phyloP scores from a whole-genome alignment of 2,329 filamentous ascomycete genomes.

The Sordariomycetes sp. region DNA sequence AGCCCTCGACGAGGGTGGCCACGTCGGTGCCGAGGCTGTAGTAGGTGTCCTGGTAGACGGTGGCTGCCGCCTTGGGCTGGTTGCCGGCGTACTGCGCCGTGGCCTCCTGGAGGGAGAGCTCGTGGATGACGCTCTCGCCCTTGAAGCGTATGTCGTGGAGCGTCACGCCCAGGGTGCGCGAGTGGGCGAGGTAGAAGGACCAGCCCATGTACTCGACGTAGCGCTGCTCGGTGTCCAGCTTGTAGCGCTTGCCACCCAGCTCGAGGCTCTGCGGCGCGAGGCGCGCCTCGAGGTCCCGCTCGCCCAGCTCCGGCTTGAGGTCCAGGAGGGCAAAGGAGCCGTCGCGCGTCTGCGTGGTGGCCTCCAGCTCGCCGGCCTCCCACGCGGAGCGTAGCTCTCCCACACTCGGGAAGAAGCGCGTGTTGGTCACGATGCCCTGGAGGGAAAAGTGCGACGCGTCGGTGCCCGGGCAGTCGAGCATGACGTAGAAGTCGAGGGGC shows the following conservation, averaged over 20 bases:
- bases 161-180: conserved; percentile 30
- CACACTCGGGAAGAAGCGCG: conserved; percentile 22
- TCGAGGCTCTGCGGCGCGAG: conserved; percentile 24
- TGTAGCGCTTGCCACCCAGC: conserved; percentile 27
- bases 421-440: conserved; percentile 29
- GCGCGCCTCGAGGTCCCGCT: conserved; percentile 20
- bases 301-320: conserved; percentile 16
- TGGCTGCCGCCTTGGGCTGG: conserved; percentile 30
- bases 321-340: conserved; percentile 23
- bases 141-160: conserved; percentile 40
- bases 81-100: conserved; percentile 39
- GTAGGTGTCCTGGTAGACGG: conserved; percentile 29
- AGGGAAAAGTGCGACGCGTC: conserved; percentile 29
- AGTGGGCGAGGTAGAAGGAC: conserved; percentile 36
- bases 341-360: conserved; percentile 20
- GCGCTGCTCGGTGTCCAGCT: conserved; percentile 28
- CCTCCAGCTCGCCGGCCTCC: conserved; percentile 22
- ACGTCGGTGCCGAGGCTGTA: conserved; percentile 23
- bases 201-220: conserved; percentile 43
- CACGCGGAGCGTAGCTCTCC: conserved; percentile 23
- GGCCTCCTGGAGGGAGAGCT: conserved; percentile 40
- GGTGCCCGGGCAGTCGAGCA: conserved; percentile 30
- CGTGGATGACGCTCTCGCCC: conserved; percentile 38
- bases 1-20: conserved; percentile 27
- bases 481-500: conserved; percentile 32